Evolutionary conservation across 2,329 filamentous ascomycete species (phyloP).

Genomic region (Talaromyces sp.): DNA sequence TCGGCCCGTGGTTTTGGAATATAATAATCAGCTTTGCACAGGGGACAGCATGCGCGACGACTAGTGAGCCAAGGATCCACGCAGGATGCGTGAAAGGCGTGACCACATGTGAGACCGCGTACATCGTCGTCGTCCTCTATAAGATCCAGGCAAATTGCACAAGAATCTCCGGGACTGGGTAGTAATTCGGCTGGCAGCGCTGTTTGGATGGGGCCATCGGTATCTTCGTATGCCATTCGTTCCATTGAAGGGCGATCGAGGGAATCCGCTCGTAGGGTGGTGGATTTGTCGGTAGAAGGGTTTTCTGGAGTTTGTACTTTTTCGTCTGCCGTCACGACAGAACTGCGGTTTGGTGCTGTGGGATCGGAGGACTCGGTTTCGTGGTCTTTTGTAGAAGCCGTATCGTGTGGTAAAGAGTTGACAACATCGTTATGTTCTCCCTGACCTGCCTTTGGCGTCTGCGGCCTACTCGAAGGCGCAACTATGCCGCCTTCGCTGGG

Average conservation of each 20-base stretch:
- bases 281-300: background rate
- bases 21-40: conserved; percentile 98
- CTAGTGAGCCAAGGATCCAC: conserved; percentile 96
- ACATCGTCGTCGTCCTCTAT: conserved; percentile 95
- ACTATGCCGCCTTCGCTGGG: conserved; percentile 81
- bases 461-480: conserved; percentile 63
- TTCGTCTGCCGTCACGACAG: conserved; percentile 14
- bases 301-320: conserved; percentile 13
- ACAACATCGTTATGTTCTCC: conserved; percentile 37
- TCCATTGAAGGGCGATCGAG: conserved; percentile 46
- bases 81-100: conserved; percentile 94
- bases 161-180: conserved; percentile 80
- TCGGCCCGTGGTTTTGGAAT: conserved; percentile 81
- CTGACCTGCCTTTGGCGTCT: conserved; percentile 64
- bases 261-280: conserved; percentile 44
- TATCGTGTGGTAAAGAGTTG: conserved; percentile 18
- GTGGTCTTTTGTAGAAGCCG: conserved; percentile 20
- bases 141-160: conserved; percentile 91
- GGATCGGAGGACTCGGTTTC: conserved; percentile 15
- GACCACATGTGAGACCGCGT: conserved; percentile 89
- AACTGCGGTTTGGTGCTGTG: conserved; percentile 13
- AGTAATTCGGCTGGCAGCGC: conserved; percentile 78
- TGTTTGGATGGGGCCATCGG: conserved; percentile 72
- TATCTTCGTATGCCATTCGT: conserved; percentile 58
- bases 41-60: conserved; percentile 87